Conservation (phyloP, 176 grass and related monocot species). For the Zoysia japonica region DNA sequence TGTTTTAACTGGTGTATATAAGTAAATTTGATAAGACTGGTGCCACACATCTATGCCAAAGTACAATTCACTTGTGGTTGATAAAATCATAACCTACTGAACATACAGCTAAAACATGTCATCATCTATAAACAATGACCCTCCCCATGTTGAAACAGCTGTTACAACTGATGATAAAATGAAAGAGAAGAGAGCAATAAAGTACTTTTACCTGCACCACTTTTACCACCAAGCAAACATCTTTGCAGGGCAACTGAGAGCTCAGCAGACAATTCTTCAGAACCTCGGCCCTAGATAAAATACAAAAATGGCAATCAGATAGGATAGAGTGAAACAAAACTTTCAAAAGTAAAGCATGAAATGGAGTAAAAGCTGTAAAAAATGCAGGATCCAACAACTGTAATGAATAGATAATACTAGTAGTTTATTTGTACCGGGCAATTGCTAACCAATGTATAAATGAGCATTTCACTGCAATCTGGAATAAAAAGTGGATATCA, state of each 20-base stretch:
- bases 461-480: not conserved
- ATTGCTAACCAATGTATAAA: not conserved
- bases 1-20: not conserved
- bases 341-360: slow-evolving; percentile 11
- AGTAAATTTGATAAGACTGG: not conserved
- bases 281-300: slow-evolving; percentile 74
- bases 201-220: slow-evolving; percentile 69
- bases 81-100: slow-evolving; percentile 29
- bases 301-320: slow-evolving; percentile 31
- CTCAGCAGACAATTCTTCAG: slow-evolving; percentile 78
- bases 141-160: not conserved
- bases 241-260: slow-evolving; percentile 73
- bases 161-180: not conserved
- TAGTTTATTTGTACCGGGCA: not conserved
- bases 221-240: slow-evolving; percentile 93
- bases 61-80: not conserved
- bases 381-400: not conserved
- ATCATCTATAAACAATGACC: not conserved
- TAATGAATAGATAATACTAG: not conserved
- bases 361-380: not conserved
- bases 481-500: not conserved
- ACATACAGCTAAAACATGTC: not conserved
- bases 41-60: not conserved
- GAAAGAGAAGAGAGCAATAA: slow-evolving; percentile 13
- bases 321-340: slow-evolving; percentile 21